Evolutionary conservation across 768 basidiomycete species (phyloP).

Genomic region (Suillus variegatus): DNA sequence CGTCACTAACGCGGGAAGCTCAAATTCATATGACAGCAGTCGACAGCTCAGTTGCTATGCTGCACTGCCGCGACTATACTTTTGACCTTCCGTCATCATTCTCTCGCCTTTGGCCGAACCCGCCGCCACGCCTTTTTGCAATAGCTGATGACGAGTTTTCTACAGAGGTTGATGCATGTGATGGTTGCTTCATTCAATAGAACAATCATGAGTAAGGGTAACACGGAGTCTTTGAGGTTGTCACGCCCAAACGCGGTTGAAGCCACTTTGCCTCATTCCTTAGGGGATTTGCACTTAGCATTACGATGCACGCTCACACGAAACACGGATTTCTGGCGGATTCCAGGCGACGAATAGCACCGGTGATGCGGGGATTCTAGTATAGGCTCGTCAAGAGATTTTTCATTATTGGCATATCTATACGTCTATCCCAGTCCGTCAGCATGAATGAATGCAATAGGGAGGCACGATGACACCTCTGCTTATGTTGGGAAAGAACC

Average conservation of each 20-base stretch:
- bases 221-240: neutral
- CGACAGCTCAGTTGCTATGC: neutral
- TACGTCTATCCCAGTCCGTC: neutral
- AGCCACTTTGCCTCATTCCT: neutral
- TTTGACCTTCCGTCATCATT: neutral
- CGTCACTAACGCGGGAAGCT: neutral
- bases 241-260: neutral
- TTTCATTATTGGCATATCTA: neutral
- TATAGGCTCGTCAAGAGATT: neutral
- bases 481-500: conserved; percentile 46
- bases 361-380: too few relatives aligned
- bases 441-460: neutral
- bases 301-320: neutral
- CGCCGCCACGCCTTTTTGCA: neutral
- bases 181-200: neutral
- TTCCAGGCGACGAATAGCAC: neutral
- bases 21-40: neutral
- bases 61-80: neutral
- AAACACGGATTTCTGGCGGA: neutral
- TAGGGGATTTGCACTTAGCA: neutral
- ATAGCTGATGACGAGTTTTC: neutral
- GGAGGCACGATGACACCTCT: neutral
- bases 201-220: neutral
- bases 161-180: neutral
- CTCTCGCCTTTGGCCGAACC: neutral